phyloP scores from a whole-genome alignment of 2,329 filamentous ascomycete species.

The Fusarium pseudocircinatum region DNA sequence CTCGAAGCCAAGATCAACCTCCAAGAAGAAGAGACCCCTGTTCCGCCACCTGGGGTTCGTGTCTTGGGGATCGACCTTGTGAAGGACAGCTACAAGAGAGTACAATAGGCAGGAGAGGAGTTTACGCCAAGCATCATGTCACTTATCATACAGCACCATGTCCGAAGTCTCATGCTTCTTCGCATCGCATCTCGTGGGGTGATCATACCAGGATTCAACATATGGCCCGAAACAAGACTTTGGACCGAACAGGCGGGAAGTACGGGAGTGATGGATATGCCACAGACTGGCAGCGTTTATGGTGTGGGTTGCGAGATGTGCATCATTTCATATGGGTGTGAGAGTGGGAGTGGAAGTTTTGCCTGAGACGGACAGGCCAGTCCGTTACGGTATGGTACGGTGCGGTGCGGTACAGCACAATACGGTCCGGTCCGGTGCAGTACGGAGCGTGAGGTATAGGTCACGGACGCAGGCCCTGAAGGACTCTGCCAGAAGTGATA shows the following conservation, averaged over 20 bases:
- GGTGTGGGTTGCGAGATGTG: constrained; percentile 26
- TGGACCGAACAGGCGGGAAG: background rate
- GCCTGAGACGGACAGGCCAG: background rate
- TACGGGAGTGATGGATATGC: background rate
- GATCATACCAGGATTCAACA: constrained; percentile 21
- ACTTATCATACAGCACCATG: background rate
- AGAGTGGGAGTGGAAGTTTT: background rate
- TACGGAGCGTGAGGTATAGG: background rate
- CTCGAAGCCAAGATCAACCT: constrained; percentile 1
- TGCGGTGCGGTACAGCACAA: background rate
- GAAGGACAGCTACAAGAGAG: background rate
- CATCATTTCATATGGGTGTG: constrained; percentile 8
- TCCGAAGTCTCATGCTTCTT: background rate
- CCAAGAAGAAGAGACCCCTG: constrained; percentile 8
- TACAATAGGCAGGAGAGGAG: background rate
- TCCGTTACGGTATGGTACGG: background rate
- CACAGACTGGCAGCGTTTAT: background rate
- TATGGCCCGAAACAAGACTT: background rate
- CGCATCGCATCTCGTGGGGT: constrained; percentile 12
- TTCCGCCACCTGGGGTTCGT: constrained; percentile 2
- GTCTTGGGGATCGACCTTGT: constrained; percentile 3
- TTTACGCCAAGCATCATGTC: background rate
- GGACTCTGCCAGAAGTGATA: background rate
- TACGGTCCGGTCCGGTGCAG: background rate
- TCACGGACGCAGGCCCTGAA: background rate